A percentile compares a stretch with the other conserved stretches of the same genome.
Conservation (phyloP, 140 eudicot species). For the Stevia rebaudiana region DNA sequence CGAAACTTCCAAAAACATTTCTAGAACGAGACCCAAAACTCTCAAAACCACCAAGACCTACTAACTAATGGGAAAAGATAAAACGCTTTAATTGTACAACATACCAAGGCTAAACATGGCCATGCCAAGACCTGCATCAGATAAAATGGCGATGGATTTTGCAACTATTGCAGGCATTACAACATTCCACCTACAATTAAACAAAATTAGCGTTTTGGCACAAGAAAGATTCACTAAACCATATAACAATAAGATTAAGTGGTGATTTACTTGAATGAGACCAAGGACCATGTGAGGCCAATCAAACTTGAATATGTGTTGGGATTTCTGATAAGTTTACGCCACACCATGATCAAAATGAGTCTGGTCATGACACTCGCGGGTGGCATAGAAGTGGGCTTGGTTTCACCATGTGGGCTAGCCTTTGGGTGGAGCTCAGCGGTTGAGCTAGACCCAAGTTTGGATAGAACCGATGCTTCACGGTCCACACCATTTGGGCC, state of each 20-base stretch:
- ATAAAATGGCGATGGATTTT: slow-evolving; percentile 60
- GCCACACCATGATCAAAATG: slow-evolving; percentile 92
- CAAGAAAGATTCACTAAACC: background rate
- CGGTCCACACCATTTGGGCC: slow-evolving; percentile 58
- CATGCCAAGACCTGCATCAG: slow-evolving; percentile 95
- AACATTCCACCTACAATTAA: slow-evolving; percentile 55
- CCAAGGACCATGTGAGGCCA: slow-evolving; percentile 88
- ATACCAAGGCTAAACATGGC: slow-evolving; percentile 98
- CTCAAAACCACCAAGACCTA: too few relatives aligned
- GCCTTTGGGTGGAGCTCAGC: slow-evolving; percentile 80
- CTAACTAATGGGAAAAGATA: background rate
- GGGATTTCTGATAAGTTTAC: slow-evolving; percentile 84
- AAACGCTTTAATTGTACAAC: too few relatives aligned
- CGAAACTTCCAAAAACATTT: background rate
- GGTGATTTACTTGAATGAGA: slow-evolving; percentile 57
- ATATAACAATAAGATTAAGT: background rate
- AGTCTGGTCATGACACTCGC: slow-evolving; percentile 96
- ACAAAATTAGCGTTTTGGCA: background rate
- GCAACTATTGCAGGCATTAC: slow-evolving; percentile 83
- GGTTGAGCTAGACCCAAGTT: slow-evolving; percentile 91
- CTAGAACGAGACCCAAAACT: background rate
- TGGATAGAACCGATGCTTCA: slow-evolving; percentile 69
- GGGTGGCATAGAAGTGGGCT: slow-evolving; percentile 75
- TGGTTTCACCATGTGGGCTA: slow-evolving; percentile 40
- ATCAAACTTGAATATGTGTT: slow-evolving; percentile 88